Evolutionary conservation across 2,329 filamentous ascomycete species (phyloP).

Genomic region (Phialocephala sp.): DNA sequence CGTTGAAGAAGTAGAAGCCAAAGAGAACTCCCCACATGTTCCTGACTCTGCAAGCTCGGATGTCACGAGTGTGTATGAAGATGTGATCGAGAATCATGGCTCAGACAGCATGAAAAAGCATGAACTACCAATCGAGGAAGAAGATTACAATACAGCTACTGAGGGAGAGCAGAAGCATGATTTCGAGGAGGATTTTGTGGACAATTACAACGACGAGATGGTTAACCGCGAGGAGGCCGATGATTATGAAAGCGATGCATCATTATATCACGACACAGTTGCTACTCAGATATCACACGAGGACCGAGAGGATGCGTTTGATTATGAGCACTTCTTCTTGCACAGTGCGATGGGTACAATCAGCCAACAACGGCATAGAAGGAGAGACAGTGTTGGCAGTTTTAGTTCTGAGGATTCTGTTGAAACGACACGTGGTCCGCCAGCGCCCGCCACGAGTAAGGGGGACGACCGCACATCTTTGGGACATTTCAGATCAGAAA

Average conservation of each 20-base stretch:
- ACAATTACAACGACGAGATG: conserved; percentile 45
- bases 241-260: conserved; percentile 63
- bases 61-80: conserved; percentile 40
- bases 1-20: conserved; percentile 12
- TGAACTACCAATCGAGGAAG: conserved; percentile 13
- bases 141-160: conserved; percentile 21
- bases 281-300: conserved; percentile 77
- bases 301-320: conserved; percentile 92
- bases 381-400: conserved; percentile 57
- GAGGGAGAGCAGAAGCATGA: conserved; percentile 22
- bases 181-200: conserved; percentile 27
- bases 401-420: conserved; percentile 65
- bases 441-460: conserved; percentile 24
- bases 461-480: conserved; percentile 31
- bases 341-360: conserved; percentile 89
- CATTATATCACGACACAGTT: conserved; percentile 65
- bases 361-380: conserved; percentile 56
- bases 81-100: conserved; percentile 32
- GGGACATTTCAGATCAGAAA: conserved; percentile 56
- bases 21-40: conserved; percentile 15
- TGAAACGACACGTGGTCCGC: conserved; percentile 63
- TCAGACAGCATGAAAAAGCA: neutral
- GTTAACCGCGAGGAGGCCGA: conserved; percentile 45
- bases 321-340: conserved; percentile 95
- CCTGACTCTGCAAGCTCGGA: conserved; percentile 36